phyloP scores from a whole-genome alignment of 129 eudicot genomes.

The Calendula officinalis region DNA sequence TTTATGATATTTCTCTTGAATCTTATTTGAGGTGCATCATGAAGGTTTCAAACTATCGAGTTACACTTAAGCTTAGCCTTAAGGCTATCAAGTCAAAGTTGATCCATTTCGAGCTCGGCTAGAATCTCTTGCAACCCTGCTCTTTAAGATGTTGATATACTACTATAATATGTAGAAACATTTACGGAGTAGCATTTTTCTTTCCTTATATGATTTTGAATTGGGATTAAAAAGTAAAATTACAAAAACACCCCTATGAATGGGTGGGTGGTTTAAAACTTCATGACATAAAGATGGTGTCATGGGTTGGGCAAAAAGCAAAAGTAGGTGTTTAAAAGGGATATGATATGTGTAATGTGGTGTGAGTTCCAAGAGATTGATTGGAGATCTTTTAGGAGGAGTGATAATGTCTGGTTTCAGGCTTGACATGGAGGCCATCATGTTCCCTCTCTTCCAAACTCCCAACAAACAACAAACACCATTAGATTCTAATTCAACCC shows the following conservation, averaged over 20 bases:
- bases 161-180: too few relatives aligned
- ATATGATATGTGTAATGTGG: conserved; percentile 20
- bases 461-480: conserved; percentile 39
- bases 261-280: background rate
- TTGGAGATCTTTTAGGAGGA: conserved; percentile 39
- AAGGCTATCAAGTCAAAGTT: too few relatives aligned
- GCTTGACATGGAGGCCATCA: conserved; percentile 88
- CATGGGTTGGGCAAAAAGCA: conserved; percentile 37
- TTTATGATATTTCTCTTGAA: too few relatives aligned
- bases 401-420: conserved; percentile 43
- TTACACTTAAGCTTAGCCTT: too few relatives aligned
- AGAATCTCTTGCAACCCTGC: too few relatives aligned
- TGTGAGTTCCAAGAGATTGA: conserved; percentile 56
- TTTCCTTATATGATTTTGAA: too few relatives aligned
- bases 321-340: conserved; percentile 16
- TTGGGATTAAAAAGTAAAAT: background rate
- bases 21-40: too few relatives aligned
- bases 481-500: conserved; percentile 35
- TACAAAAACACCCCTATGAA: background rate
- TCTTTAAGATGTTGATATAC: too few relatives aligned
- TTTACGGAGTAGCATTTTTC: too few relatives aligned
- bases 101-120: too few relatives aligned
- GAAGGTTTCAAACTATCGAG: too few relatives aligned
- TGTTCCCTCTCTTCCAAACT: conserved; percentile 65
- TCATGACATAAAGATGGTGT: conserved; percentile 62